Evolutionary conservation across 2,329 filamentous ascomycete species (phyloP).

Genomic region (Coniochaeta sp.): DNA sequence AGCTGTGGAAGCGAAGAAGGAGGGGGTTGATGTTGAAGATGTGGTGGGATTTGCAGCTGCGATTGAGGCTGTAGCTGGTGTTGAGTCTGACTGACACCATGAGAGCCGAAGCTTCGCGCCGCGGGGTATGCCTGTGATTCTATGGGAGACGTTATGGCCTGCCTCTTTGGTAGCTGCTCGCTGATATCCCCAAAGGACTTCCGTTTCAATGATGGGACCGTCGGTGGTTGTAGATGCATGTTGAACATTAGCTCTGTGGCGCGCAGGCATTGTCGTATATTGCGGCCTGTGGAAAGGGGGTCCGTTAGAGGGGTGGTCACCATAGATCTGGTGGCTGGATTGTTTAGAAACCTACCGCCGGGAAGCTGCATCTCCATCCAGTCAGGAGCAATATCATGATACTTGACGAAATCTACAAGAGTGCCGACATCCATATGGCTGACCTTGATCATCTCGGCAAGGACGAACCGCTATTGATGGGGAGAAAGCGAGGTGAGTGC

Average conservation of each 20-base stretch:
- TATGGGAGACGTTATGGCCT: constrained; percentile 16
- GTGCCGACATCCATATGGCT: constrained; percentile 39
- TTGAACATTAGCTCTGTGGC: constrained; percentile 22
- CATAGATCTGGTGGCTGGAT: background rate
- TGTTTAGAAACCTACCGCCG: constrained; percentile 17
- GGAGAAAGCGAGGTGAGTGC: constrained; percentile 3
- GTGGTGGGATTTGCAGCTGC: background rate
- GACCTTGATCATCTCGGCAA: constrained; percentile 50
- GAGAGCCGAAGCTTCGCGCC: constrained; percentile 2
- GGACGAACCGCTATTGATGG: constrained; percentile 42
- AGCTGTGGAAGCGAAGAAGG: constrained; percentile 2
- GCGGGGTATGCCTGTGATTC: constrained; percentile 4
- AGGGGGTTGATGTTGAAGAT: constrained; percentile 3
- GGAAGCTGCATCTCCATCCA: constrained; percentile 28
- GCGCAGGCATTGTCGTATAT: constrained; percentile 23
- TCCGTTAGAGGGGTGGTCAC: constrained; percentile 5
- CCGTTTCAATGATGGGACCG: constrained; percentile 20
- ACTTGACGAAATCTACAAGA: constrained; percentile 39
- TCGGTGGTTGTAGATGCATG: constrained; percentile 15
- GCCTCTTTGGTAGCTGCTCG: constrained; percentile 22
- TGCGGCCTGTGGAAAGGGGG: constrained; percentile 21
- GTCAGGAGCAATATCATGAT: constrained; percentile 19
- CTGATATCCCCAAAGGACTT: constrained; percentile 20
- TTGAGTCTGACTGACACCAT: constrained; percentile 4
- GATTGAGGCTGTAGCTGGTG: constrained; percentile 7